Base-by-base conservation (phyloP, 139 green algal species). In the Chlamydomonas schloesseri region DNA sequence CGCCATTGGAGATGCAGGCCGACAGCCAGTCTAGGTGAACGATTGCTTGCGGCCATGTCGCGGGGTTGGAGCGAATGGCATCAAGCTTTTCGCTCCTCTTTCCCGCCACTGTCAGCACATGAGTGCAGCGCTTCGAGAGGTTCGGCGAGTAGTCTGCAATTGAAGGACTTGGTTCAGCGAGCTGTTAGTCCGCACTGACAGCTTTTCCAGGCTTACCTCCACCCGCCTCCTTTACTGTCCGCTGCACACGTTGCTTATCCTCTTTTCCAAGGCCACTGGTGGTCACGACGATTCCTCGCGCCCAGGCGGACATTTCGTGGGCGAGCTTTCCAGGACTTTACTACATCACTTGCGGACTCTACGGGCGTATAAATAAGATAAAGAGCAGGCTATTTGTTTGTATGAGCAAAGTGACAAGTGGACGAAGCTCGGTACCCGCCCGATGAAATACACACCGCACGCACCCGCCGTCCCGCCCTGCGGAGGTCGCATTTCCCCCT, bases 121-220 rank as follows among this genome's bases (percentile, higher is more conserved):
- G 79, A 24, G 79, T 85, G 67, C 46, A 68, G 0, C 79, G 79
- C 24, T 60, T 73, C n/a, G 79, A 85, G 8, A 85, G 79, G 67
- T 85, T 85, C 0, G 79, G 79, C 5, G 67, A 77, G 67, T 77
- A 85, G 50, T 84, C 79, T 85, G 79, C 68, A 64, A 2, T 4
- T 9, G 18, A 28, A 29, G 8, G n/a, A 28, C n/a, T 29, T 20
- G 24, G 69, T 18, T 18, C 37, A 11, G 23, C 20, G 24, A 29
- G 26, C 15, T 29, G 10, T 42, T 60, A 28, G 18, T 8, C 1
- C n/a, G 5, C 62, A 18, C 62, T 6, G 26, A 28, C 26, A 34
- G 9, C 3, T 1, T 37, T 24, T 47, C 10, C 1, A 18, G 10
- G 10, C 79, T 9, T 29, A 85, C 79, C 79, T 76, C 67, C 79